Evolutionary conservation across 2,329 filamentous ascomycete species (phyloP).

Genomic region (Colletotrichum salicis): DNA sequence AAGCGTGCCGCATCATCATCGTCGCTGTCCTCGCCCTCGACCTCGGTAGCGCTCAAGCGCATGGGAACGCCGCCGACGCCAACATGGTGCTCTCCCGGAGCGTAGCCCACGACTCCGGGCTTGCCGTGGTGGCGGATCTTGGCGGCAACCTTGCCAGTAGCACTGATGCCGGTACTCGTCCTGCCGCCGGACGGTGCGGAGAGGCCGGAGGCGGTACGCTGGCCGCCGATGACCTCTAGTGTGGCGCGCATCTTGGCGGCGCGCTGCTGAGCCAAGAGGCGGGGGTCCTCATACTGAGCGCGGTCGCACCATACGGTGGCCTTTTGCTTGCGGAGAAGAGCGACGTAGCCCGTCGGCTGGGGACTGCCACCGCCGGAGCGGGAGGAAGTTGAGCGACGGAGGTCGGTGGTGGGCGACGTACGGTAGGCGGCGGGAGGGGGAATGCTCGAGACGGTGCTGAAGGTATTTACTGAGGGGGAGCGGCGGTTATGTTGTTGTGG

Average conservation of each 20-base stretch:
- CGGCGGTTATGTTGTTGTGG: constrained; percentile 58
- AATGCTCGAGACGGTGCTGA: constrained; percentile 77
- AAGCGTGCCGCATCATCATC: constrained; percentile 69
- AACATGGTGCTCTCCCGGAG: constrained; percentile 79
- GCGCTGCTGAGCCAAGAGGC: constrained; percentile 82
- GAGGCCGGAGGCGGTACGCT: constrained; percentile 57
- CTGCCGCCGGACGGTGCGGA: constrained; percentile 55
- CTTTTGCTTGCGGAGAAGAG: constrained; percentile 95
- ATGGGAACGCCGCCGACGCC: constrained; percentile 85
- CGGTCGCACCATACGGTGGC: constrained; percentile 98
- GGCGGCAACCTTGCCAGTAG: constrained; percentile 74
- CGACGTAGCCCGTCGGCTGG: constrained; percentile 84
- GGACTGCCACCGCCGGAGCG: constrained; percentile 70
- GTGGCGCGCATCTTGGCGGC: constrained; percentile 88
- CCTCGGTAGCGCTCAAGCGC: constrained; percentile 92
- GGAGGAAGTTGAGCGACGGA: constrained; percentile 83
- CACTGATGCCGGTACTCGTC: constrained; percentile 71
- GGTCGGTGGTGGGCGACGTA: constrained; percentile 65
- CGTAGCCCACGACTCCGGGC: constrained; percentile 81
- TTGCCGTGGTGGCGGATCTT: constrained; percentile 93
- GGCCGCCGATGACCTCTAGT: constrained; percentile 79
- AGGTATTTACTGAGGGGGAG: constrained; percentile 74
- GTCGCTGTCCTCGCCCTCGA: constrained; percentile 87
- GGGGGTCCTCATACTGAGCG: constrained; percentile 89
- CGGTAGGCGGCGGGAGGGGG: constrained; percentile 68